Evolutionary conservation across 345 rosid genomes (phyloP), one percentile per base, ranked within the genome.

Genomic region (Acer negundo): DNA sequence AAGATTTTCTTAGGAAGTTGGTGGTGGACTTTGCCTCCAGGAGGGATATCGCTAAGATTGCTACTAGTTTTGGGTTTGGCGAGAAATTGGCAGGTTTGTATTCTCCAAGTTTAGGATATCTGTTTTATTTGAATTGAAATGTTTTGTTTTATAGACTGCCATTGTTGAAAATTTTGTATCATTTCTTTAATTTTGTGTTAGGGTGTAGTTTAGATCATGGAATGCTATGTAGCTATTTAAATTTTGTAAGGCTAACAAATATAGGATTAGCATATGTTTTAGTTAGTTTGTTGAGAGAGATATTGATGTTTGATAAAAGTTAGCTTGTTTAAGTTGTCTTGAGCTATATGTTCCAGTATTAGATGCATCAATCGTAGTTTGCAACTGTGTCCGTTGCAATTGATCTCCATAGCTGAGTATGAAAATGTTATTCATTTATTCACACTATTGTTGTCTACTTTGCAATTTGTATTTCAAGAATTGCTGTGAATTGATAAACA

Each of bases 11-110:
- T 84, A 85, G 84, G 84, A 88, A 84, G 62, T 64, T 87, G 82
- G 87, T 89, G 78, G 15, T 86, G 82, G 83, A 87, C 28, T 79
- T 82, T 67, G 83, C 91, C 1, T 63, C 87, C 6, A 74, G 93
- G 69, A 87, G 91, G 76, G 91, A 90, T 76, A 84, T 90, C 85
- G 86, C 91, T 6, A 89, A 78, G 81, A 82, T 87, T 17, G 91
- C 90, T 1, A 72, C 81, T 40, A 78, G 76, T n/a, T 63, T 86
- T 40, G 86, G 84, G 2, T 86, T 85, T 7, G 86, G 82, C 1
- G 84, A 82, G 62, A 77, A 81, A 77, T 65, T 90, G 74, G 86
- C 80, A 87, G 93, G 91, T 90, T 62, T 31, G 83, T 31, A 23
- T 42, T 78, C 69, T 72, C 0, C 6, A 62, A 13, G 22, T 17